These are phyloP conservation scores for Laburnicola sp. DNA, from an alignment of 2,329 filamentous ascomycete species.

Conservation along the genomic window DNA sequence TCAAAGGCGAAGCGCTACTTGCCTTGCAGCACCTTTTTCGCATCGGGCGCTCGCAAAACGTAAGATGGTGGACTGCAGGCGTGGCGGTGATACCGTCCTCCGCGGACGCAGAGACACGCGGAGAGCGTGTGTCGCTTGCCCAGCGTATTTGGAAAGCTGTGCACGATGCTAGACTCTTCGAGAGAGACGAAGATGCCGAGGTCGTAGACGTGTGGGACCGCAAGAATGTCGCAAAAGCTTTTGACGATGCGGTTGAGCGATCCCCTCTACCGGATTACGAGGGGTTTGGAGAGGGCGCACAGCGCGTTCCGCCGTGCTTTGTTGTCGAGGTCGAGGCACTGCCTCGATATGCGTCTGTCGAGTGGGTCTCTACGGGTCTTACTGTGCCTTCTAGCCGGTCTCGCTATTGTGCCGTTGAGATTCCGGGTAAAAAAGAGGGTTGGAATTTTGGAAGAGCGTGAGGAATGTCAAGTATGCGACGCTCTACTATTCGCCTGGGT, in stretches of 20 bases:
- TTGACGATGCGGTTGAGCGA: slow-evolving; percentile 31
- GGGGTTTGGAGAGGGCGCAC: background rate
- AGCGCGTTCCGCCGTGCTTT: slow-evolving; percentile 65
- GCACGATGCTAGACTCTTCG: slow-evolving; percentile 13
- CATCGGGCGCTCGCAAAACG: slow-evolving; percentile 71
- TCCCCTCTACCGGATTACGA: slow-evolving; percentile 49
- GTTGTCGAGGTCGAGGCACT: slow-evolving; percentile 75
- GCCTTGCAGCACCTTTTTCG: slow-evolving; percentile 89
- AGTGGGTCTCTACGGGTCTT: slow-evolving; percentile 79
- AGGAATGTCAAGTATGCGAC: slow-evolving; percentile 23
- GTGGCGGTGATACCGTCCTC: slow-evolving; percentile 56
- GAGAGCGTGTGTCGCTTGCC: slow-evolving; percentile 40
- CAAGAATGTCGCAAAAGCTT: slow-evolving; percentile 54
- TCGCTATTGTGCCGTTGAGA: slow-evolving; percentile 23
- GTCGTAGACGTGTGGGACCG: slow-evolving; percentile 69
- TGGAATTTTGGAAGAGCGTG: slow-evolving; percentile 3
- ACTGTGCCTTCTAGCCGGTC: slow-evolving; percentile 1
- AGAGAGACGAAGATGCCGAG: slow-evolving; percentile 49
- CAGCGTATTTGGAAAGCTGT: slow-evolving; percentile 51
- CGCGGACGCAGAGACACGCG: background rate
- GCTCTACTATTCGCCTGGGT: slow-evolving; percentile 24
- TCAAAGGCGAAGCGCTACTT: slow-evolving; percentile 65
- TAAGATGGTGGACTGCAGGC: slow-evolving; percentile 73
- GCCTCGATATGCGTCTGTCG: slow-evolving; percentile 72
- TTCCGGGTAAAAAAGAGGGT: slow-evolving; percentile 7